Base-by-base conservation (phyloP, 371 early-diverging fungal species). In the Mortierella sp. region DNA sequence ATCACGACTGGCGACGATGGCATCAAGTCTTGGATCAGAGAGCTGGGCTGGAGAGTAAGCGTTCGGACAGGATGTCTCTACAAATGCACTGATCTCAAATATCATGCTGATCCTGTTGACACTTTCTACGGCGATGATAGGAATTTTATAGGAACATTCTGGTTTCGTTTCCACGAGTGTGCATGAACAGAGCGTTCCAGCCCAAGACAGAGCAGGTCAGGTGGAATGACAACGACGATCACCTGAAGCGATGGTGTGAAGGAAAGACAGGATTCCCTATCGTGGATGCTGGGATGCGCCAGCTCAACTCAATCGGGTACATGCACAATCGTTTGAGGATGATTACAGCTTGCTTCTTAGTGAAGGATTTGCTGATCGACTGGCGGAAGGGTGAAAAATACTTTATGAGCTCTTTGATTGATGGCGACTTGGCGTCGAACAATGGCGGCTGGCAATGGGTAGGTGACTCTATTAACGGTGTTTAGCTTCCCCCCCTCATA, bases 371-470 rank as follows among this genome's bases (percentile, higher is more conserved):
- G 23, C 81, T 87, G 0, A 78, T 90, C 71, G 82, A 89, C 67
- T 92, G 92, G 92, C 80, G 83, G 18, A 16, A 48, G 41, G 91
- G 90, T 12, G 91, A 91, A 66, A 56, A 73, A 43, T 86, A 82
- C 68, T 90, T 92, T 64, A 85, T 84, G 82, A 55, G 67, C n/a
- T 31, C 82, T 54, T 63, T 90, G 42, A 83, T 92, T 43, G 92
- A 92, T 68, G 87, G 88, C 31, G 91, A 92, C 61, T 82, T 89
- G 8, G 85, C 90, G 5, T 72, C 73, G 45, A 91, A 91, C 80
- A 90, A 89, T 56, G 92, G 92, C 12, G 91, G 91, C 1, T 92
- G 92, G 92, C 90, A 90, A 57, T 90, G 90, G 90, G 70, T 70
- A 61, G 41, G 45, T 41, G 16, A 26, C 10, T n/a, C 16, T 24